These are phyloP conservation scores for Daldinia sp. DNA, from an alignment of 2,329 filamentous ascomycete species.

Conservation along the genomic window DNA sequence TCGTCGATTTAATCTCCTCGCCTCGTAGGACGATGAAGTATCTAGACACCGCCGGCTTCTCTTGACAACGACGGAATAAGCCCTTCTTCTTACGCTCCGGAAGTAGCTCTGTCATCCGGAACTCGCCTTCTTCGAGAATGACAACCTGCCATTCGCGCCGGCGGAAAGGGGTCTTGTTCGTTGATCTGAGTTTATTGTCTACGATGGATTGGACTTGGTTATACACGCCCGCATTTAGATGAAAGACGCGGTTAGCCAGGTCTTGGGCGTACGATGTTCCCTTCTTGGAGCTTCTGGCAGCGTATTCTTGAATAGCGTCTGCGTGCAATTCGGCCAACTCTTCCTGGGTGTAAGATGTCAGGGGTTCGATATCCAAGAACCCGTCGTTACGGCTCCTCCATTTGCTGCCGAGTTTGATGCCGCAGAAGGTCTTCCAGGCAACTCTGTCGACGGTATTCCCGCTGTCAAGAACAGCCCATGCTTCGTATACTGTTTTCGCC, in stretches of 20 bases:
- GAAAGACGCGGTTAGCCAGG: conserved; percentile 43
- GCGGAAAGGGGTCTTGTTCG: conserved; percentile 43
- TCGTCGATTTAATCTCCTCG: conserved; percentile 44
- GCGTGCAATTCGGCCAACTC: conserved; percentile 44
- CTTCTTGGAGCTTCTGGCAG: conserved; percentile 34
- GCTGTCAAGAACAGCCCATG: conserved; percentile 28
- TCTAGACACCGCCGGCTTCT: conserved; percentile 18
- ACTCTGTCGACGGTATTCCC: conserved; percentile 9
- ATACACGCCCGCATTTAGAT: conserved; percentile 33
- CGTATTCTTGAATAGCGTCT: conserved; percentile 35
- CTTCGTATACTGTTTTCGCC: conserved; percentile 36
- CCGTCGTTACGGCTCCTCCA: conserved; percentile 32
- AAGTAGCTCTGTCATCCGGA: conserved; percentile 43
- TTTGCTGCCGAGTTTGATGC: conserved; percentile 35
- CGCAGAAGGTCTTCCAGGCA: conserved; percentile 39
- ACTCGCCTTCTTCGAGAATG: conserved; percentile 41
- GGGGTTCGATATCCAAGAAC: conserved; percentile 29
- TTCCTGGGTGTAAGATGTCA: conserved; percentile 38
- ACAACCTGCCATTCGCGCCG: conserved; percentile 46
- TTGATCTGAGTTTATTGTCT: conserved; percentile 36
- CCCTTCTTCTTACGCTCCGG: conserved; percentile 44
- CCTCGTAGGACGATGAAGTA: conserved; percentile 44
- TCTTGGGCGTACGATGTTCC: conserved; percentile 43
- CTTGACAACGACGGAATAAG: conserved; percentile 39
- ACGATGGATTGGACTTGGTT: conserved; percentile 39